Evolutionary conservation across 1,284 basidiomycete genomes (phyloP).

Genomic region (Ceratobasidium sp.): DNA sequence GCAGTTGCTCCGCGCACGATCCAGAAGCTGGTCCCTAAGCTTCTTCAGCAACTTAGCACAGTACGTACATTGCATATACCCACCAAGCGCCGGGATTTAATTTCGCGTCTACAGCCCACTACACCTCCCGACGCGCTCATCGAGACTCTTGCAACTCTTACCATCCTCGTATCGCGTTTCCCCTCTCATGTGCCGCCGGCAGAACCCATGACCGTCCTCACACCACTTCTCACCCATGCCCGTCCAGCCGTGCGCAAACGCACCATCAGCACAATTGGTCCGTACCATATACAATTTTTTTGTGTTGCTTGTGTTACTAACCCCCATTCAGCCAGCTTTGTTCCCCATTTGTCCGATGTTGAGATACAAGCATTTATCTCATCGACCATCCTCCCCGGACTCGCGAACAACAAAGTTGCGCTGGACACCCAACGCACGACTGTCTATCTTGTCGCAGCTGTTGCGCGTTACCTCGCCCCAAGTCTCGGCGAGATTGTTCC

Average conservation of each 20-base stretch:
- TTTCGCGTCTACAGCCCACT: constrained; percentile 57
- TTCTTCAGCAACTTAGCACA: constrained; percentile 76
- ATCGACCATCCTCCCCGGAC: constrained; percentile 66
- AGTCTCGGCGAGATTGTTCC: constrained; percentile 68
- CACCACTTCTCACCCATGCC: constrained; percentile 74
- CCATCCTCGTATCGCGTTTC: constrained; percentile 89
- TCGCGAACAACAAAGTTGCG: constrained; percentile 58
- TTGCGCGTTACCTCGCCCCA: constrained; percentile 71
- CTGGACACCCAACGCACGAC: constrained; percentile 76
- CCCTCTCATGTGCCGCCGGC: constrained; percentile 65
- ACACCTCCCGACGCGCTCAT: constrained; percentile 85
- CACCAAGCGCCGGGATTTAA: constrained; percentile 44
- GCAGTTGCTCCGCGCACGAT: constrained; percentile 81
- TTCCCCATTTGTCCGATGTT: constrained; percentile 68
- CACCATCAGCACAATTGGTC: constrained; percentile 77
- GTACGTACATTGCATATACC: constrained; percentile 56
- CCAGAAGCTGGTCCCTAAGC: constrained; percentile 83
- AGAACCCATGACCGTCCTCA: constrained; percentile 70
- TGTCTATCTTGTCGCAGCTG: constrained; percentile 78
- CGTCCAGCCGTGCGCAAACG: constrained; percentile 89
- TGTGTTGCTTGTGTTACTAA: background rate
- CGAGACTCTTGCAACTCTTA: constrained; percentile 88
- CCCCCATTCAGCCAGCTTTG: constrained; percentile 66
- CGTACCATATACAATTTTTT: constrained; percentile 44
- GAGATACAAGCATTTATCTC: constrained; percentile 63